Evolutionary conservation across 441 rosid species (phyloP), one percentile per base, ranked within the genome.

Genomic region (Eruca vesicaria): DNA sequence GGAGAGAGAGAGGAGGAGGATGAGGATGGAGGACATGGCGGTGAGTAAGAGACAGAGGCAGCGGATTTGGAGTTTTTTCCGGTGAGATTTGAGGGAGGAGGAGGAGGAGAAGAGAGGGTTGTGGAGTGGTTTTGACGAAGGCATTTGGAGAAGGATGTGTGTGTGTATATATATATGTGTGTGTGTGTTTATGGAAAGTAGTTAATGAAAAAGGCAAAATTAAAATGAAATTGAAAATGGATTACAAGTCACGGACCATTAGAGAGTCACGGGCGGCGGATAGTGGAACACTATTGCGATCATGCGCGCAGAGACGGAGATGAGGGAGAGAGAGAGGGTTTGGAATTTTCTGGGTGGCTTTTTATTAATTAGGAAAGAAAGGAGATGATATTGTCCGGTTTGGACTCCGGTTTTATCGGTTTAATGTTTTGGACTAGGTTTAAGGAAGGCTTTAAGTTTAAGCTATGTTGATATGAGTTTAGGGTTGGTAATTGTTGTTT

Each of bases 1-100:
- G 76, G 77, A 55, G 23, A 80, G 79, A 31, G 78, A 55, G 66
- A 76, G 63, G 79, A 83, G 74, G 48, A 84, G 63, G 75, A 84
- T 21, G 70, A 80, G 69, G 50, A 82, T 33, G 28, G 81, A 0
- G 96, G 58, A 52, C 58, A 52, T 52, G 58, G 58, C 58, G 58
- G 26, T 21, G 58, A 52, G 4, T 52, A 19, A 0, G 60, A 74
- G 10, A 6, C 33, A 18, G 68, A 77, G 6, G 7, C 57, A 57
- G 35, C 63, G 69, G 62, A 33, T 32, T 5, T 65, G 53, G 63
- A 43, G 18, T n/a, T 78, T 68, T 38, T 65, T 29, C 4, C 15
- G 48, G 62, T 63, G 73, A 65, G 72, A 59, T 66, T 53, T 53
- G 15, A 7, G n/a, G 71, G 81, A 11, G 50, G 68, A 31, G 66